phyloP scores from a whole-genome alignment of 495 filamentous ascomycete genomes.

The Astrocystis sublimbata region DNA sequence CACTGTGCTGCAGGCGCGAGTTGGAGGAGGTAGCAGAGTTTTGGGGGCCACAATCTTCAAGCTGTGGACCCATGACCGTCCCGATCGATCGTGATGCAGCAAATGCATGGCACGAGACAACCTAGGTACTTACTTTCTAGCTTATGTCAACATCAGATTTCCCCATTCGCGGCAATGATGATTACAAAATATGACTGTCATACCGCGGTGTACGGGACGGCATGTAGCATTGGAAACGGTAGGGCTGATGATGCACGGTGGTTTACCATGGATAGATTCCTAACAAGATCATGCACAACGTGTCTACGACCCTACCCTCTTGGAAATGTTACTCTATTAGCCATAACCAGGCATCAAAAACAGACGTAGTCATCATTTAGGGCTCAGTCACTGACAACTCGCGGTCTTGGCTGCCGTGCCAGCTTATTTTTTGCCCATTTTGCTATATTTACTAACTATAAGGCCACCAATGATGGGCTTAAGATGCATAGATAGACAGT shows the following conservation, averaged over 20 bases:
- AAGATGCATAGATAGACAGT: background rate
- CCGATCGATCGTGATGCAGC: conserved; percentile 1
- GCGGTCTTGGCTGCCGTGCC: background rate
- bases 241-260: conserved; percentile 10
- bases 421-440: background rate
- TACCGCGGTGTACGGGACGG: background rate
- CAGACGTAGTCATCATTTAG: background rate
- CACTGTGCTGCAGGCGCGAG: background rate
- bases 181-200: background rate
- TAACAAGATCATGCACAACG: background rate
- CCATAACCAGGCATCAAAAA: background rate
- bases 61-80: background rate
- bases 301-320: background rate
- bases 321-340: background rate
- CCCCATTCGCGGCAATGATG: background rate
- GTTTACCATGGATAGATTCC: background rate
- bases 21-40: background rate
- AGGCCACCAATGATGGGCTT: conserved; percentile 5
- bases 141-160: background rate
- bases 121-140: background rate
- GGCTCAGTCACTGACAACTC: background rate
- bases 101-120: background rate
- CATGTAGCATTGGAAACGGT: background rate
- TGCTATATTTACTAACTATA: background rate
- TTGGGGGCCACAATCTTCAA: background rate